Evolutionary conservation across 495 filamentous ascomycete genomes (phyloP).

Genomic region (Xylaria acuta): DNA sequence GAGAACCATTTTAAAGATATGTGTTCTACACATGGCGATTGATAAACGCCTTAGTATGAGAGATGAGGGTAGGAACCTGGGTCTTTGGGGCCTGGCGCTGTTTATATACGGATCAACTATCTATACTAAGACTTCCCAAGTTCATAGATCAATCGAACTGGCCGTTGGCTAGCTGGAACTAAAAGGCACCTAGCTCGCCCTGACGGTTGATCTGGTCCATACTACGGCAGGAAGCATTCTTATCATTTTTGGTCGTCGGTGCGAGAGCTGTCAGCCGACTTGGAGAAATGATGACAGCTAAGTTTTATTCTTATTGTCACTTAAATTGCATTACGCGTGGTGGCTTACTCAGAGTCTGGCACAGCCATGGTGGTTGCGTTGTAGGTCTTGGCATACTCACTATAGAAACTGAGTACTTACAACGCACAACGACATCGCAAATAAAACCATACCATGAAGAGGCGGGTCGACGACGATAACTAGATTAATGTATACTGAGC

Average conservation of each 20-base stretch:
- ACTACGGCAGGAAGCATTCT: background rate
- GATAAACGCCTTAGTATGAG: background rate
- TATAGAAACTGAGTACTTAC: background rate
- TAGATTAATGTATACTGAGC: background rate
- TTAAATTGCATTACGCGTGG: background rate
- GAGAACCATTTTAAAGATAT: background rate
- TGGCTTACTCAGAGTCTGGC: background rate
- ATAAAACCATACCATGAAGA: background rate
- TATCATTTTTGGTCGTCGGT: background rate
- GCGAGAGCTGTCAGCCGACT: background rate
- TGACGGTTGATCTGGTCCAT: background rate
- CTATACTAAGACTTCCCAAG: too few species aligned
- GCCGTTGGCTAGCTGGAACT: background rate
- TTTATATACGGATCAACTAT: too few species aligned
- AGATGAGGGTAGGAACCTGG: background rate
- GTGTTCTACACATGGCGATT: background rate
- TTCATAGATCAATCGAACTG: too few species aligned
- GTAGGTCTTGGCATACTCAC: background rate
- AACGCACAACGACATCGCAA: background rate
- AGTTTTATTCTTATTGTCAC: background rate
- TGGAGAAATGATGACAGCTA: background rate
- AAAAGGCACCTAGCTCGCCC: background rate
- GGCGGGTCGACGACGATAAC: too few species aligned
- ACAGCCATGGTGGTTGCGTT: background rate
- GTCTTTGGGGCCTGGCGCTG: background rate